Percentiles rank a stretch among this genome's conserved stretches.
These are phyloP conservation scores for Nannizziopsis arthrosporioides DNA, from an alignment of 2,329 filamentous ascomycete genomes.

Conservation along the genomic window DNA sequence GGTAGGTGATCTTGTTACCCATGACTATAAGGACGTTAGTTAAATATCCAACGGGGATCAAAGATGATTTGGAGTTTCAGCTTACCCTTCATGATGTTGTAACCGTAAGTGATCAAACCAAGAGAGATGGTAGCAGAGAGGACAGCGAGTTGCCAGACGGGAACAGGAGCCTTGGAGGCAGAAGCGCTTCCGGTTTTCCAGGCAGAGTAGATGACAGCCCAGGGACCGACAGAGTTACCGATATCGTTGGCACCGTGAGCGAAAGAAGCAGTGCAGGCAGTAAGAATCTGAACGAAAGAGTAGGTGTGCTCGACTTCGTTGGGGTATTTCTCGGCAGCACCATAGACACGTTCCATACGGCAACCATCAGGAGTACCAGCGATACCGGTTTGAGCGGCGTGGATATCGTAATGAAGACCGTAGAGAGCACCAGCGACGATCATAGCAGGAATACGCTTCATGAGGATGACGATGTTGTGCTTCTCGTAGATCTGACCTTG, in stretches of 20 bases:
- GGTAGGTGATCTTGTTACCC: conserved; percentile 70
- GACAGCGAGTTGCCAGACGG: conserved; percentile 66
- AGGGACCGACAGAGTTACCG: conserved; percentile 57
- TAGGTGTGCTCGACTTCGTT: conserved; percentile 57
- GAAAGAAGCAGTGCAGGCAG: conserved; percentile 41
- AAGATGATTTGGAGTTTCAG: neutral
- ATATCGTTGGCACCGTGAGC: conserved; percentile 66
- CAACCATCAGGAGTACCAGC: conserved; percentile 59
- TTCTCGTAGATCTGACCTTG: conserved; percentile 62
- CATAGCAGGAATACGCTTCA: conserved; percentile 58
- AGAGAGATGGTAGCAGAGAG: conserved; percentile 51
- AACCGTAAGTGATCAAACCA: conserved; percentile 63
- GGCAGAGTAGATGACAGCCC: conserved; percentile 58
- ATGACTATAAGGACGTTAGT: conserved; percentile 44
- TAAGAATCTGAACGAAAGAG: conserved; percentile 45
- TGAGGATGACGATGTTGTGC: conserved; percentile 53
- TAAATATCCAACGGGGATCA: conserved; percentile 17
- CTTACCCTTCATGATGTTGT: conserved; percentile 72
- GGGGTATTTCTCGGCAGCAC: conserved; percentile 51
- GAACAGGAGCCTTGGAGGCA: conserved; percentile 52
- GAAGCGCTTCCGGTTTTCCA: conserved; percentile 54
- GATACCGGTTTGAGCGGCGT: conserved; percentile 60
- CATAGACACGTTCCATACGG: conserved; percentile 59
- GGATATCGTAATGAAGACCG: conserved; percentile 71
- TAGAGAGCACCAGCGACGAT: conserved; percentile 55